Percentiles rank a stretch among this genome's conserved stretches.
phyloP scores from a whole-genome alignment of 345 rosid species.

The Turritis glabra region DNA sequence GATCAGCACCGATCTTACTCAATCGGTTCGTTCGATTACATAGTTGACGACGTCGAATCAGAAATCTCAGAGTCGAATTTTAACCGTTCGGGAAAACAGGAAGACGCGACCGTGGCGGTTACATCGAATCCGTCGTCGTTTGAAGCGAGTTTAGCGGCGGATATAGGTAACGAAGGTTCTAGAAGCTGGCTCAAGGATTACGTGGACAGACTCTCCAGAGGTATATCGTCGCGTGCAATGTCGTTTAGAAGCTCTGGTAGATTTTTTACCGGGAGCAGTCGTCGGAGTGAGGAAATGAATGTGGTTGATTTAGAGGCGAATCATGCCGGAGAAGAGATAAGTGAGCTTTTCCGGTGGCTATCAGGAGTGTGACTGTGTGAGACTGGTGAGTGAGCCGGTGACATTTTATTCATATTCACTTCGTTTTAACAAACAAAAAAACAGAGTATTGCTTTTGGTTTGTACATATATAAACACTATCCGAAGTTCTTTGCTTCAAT shows the following conservation, averaged over 20 bases:
- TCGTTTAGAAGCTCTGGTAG: constrained; percentile 85
- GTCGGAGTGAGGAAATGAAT: constrained; percentile 55
- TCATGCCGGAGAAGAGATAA: constrained; percentile 82
- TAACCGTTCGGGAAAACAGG: constrained; percentile 60
- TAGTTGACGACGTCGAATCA: constrained; percentile 74
- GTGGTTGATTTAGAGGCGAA: constrained; percentile 66
- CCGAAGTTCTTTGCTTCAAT: not conserved
- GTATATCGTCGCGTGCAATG: constrained; percentile 65
- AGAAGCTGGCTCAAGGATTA: constrained; percentile 86
- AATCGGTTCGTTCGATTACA: constrained; percentile 79
- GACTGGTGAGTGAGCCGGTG: constrained; percentile 26
- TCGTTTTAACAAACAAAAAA: constrained; percentile 1
- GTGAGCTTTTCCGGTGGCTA: constrained; percentile 87
- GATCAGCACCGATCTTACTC: constrained; percentile 63
- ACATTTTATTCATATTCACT: constrained; percentile 14
- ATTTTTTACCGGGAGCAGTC: constrained; percentile 76
- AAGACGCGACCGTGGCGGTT: constrained; percentile 23
- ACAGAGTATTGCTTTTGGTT: constrained; percentile 31
- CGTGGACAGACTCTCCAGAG: constrained; percentile 70
- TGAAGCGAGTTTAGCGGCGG: constrained; percentile 55
- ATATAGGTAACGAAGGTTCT: constrained; percentile 50
- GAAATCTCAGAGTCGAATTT: constrained; percentile 55
- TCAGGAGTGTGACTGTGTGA: constrained; percentile 76
- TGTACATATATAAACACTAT: constrained; percentile 27
- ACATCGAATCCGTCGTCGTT: constrained; percentile 19